Conservation (phyloP, 768 basidiomycete genomes). For the Mycena indigotica region DNA sequence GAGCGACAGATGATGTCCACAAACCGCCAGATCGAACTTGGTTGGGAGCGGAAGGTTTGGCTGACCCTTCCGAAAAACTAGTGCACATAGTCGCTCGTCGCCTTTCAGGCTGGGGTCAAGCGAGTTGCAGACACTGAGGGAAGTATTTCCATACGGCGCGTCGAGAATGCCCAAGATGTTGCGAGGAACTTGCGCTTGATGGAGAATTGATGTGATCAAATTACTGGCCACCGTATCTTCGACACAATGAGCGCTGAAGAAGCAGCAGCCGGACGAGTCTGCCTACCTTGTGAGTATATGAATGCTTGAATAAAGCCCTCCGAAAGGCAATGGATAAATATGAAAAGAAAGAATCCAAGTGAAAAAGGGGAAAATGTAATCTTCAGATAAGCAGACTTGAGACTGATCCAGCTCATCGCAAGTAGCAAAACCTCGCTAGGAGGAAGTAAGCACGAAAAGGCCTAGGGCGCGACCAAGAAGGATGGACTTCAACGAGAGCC, state of each 20-base stretch:
- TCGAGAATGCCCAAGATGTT: slow-evolving; percentile 25
- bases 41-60: slow-evolving; percentile 2
- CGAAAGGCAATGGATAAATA: slow-evolving; percentile 32
- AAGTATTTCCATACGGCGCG: slow-evolving; percentile 23
- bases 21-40: slow-evolving; percentile 8
- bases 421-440: not conserved
- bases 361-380: slow-evolving; percentile 36
- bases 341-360: slow-evolving; percentile 33
- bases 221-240: slow-evolving; percentile 28
- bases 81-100: not conserved
- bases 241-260: not conserved
- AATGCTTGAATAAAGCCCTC: slow-evolving; percentile 35
- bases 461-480: not conserved
- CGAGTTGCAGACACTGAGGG: slow-evolving; percentile 31
- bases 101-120: slow-evolving; percentile 21
- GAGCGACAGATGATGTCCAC: too few relatives aligned
- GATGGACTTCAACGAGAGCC: not conserved
- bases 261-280: not conserved
- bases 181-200: slow-evolving; percentile 27
- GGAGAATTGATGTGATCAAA: slow-evolving; percentile 26
- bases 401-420: not conserved
- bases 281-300: slow-evolving; percentile 25
- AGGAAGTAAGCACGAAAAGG: not conserved
- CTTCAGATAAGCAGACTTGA: slow-evolving; percentile 25
- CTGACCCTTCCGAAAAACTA: slow-evolving; percentile 12